These are phyloP conservation scores for Ogataea dorogensis DNA, from an alignment of 805 yeast species.

Conservation along the genomic window DNA sequence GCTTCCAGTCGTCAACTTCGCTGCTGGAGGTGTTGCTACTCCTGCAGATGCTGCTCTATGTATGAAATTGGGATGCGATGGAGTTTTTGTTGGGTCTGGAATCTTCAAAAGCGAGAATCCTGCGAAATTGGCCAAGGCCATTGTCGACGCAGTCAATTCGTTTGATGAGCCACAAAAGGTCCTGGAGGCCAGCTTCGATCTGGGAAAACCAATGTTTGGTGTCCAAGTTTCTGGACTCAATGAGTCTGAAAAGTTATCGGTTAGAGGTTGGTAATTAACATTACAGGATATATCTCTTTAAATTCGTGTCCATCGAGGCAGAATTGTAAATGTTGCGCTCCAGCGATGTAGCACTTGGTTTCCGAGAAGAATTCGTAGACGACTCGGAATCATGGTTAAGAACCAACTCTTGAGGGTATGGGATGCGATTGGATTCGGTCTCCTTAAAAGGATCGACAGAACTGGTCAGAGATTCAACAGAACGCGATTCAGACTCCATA, in stretches of 20 bases:
- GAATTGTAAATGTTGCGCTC: slow-evolving; percentile 15
- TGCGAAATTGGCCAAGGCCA: slow-evolving; percentile 69
- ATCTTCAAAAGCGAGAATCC: slow-evolving; percentile 76
- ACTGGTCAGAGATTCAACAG: slow-evolving; percentile 6
- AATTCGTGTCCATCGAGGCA: slow-evolving; percentile 11
- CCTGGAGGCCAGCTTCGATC: slow-evolving; percentile 63
- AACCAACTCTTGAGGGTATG: slow-evolving; percentile 11
- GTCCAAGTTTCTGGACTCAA: slow-evolving; percentile 53
- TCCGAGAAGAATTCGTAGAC: slow-evolving; percentile 3
- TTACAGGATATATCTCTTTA: slow-evolving; percentile 6
- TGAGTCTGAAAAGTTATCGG: slow-evolving; percentile 45
- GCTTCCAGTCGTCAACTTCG: slow-evolving; percentile 80
- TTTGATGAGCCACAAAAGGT: slow-evolving; percentile 59
- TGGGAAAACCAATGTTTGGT: slow-evolving; percentile 79
- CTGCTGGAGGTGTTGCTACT: slow-evolving; percentile 88
- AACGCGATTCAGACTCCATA: background rate
- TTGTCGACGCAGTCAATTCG: slow-evolving; percentile 75
- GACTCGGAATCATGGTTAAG: slow-evolving; percentile 3
- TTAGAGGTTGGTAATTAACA: slow-evolving; percentile 48
- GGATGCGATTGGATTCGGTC: slow-evolving; percentile 3
- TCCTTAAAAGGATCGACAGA: slow-evolving; percentile 12
- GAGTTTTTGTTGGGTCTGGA: slow-evolving; percentile 77
- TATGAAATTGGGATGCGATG: slow-evolving; percentile 80
- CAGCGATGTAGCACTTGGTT: slow-evolving; percentile 4
- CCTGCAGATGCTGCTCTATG: slow-evolving; percentile 86